Base-by-base conservation (phyloP, 345 rosid genomes). In the Microthlaspi erraticum region DNA sequence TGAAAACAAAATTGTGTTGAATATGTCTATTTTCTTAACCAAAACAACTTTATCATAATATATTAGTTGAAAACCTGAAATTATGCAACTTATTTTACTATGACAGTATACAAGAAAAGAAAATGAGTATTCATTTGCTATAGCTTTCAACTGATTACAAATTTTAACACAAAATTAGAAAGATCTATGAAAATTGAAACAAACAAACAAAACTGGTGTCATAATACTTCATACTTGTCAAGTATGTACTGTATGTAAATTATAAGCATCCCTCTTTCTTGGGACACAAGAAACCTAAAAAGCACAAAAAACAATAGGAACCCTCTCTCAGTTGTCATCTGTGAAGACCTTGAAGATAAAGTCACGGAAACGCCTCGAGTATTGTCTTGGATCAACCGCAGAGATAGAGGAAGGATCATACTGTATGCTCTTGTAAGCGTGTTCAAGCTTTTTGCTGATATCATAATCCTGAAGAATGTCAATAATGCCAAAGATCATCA, bases 381-480 rank as follows among this genome's bases (percentile, higher is more conserved):
- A 93, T 39, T 86, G 92, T 76, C 81, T 86, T 2, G 97, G 98
- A 80, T 93, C 96, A 59, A 87, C 96, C 0, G 97, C 96, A 9
- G 91, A 93, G 29, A 93, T 93, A 2, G 92, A 85, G 20, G 86
- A 82, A 26, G 96, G 94, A 58, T 93, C 97, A 62, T 90, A 87
- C 1, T 90, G 94, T 72, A 88, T 81, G 51, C 93, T 90, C 66
- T 93, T 93, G 52, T 90, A 90, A 0, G 97, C 92, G 18, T 93
- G 94, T 78, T 93, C 98, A 5, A 90, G 85, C 76, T 90, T 90
- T 80, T 93, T 93, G 88, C 89, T 88, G 48, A 90, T 93, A 73
- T 93, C 96, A 55, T 88, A 93, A 80, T 93, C 96, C 54, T 87
- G 97, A 78, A 90, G 96, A 11, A 90, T 88, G 85, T 93, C 97